Evolutionary conservation across 495 filamentous ascomycete species (phyloP).

Genomic region (Amorphotheca resinae): DNA sequence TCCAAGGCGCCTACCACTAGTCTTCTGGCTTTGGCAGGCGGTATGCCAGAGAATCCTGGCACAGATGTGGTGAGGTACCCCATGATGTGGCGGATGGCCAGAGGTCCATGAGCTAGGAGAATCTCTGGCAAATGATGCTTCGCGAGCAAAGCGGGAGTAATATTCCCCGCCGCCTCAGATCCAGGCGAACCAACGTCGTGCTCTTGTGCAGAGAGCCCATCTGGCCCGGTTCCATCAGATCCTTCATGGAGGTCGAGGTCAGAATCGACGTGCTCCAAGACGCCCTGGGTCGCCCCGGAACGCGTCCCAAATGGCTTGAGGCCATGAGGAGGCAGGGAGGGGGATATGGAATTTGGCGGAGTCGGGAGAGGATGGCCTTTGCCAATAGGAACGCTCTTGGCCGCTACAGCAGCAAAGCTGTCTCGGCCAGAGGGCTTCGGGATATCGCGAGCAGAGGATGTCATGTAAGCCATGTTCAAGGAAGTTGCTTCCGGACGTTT

Average conservation of each 20-base stretch:
- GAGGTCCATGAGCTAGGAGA: slow-evolving; percentile 72
- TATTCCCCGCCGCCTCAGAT: slow-evolving; percentile 66
- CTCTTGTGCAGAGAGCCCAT: slow-evolving; percentile 26
- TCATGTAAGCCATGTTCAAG: slow-evolving; percentile 46
- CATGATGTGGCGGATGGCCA: slow-evolving; percentile 93
- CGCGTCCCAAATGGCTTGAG: slow-evolving; percentile 35
- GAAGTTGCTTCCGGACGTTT: slow-evolving; percentile 28
- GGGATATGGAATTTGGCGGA: slow-evolving; percentile 93
- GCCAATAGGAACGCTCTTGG: slow-evolving; percentile 21
- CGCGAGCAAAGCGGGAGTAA: slow-evolving; percentile 77
- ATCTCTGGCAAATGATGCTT: slow-evolving; percentile 88
- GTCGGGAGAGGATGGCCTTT: slow-evolving; percentile 61
- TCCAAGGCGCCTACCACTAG: slow-evolving; percentile 78
- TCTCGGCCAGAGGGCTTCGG: slow-evolving; percentile 40
- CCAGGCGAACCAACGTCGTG: slow-evolving; percentile 31
- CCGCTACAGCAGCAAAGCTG: slow-evolving; percentile 22
- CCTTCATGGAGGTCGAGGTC: slow-evolving; percentile 76
- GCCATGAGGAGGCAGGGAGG: slow-evolving; percentile 69
- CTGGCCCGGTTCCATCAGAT: slow-evolving; percentile 14
- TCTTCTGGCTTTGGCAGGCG: slow-evolving; percentile 82
- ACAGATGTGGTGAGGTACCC: slow-evolving; percentile 84
- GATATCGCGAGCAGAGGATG: slow-evolving; percentile 54
- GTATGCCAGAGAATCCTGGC: slow-evolving; percentile 83
- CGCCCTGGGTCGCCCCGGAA: slow-evolving; percentile 28
- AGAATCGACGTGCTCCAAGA: slow-evolving; percentile 63